Base-by-base conservation (phyloP, 1,284 basidiomycete species). In the Apiotrichum gamsii region DNA sequence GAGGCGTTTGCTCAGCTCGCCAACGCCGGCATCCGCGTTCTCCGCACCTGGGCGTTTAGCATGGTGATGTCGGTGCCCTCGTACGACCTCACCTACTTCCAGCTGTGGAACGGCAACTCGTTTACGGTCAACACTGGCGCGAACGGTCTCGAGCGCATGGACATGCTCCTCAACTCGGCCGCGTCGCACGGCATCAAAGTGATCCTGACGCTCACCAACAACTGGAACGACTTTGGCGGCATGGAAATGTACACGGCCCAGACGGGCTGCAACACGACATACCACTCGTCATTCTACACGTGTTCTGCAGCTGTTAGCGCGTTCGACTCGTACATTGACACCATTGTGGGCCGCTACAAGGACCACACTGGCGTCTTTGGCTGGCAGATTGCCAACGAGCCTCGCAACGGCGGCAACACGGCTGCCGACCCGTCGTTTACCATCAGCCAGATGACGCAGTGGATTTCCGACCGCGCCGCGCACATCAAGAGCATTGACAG, bases 371-470 rank as follows among this genome's bases (percentile, higher is more conserved):
- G 74, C 16, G 61, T 84, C 45, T 75, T 83, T 51, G 73, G 73
- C 20, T 84, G 82, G 79, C 79, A 83, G 62, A 56, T 82, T 52
- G 82, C 80, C 16, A 83, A 83, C 59, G 82, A 83, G 57, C 74
- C 82, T 5, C 77, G 80, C 75, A 74, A 82, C 5, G 14, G 21
- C 14, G 36, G 36, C 6, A 78, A 80, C 39, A 24, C 38, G 50
- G 66, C 77, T 23, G 38, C 30, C 1, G 19, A 35, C 10, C 73
- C 78, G 0, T 60, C 61, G 28, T 81, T 78, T 57, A 72, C 79
- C 23, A 75, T 75, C 1, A 72, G 74, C 24, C 72, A 75, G 2
- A 60, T 81, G 11, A 70, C 66, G 32, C 74, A 71, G 14, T 81
- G 79, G 78, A 80, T 81, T 52, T 65, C 73, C 2, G 71, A 61